Conservation (phyloP, 352 stramenopile species). For the Pythium periplocum region DNA sequence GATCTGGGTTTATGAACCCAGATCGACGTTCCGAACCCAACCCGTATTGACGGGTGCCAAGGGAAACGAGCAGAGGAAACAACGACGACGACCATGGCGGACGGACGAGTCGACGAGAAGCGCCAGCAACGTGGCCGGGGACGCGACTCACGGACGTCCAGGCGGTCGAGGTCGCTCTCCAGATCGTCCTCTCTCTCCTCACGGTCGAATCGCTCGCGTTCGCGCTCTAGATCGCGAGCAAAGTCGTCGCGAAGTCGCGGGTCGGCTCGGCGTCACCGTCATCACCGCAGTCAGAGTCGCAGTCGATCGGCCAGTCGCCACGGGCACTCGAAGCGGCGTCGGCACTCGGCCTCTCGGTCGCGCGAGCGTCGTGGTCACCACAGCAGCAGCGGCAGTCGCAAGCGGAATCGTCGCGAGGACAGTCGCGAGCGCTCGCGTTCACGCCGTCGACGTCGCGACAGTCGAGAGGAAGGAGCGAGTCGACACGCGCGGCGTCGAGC, state of each 20-base stretch:
- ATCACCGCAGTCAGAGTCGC: conserved; percentile 9
- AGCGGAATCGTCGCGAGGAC: conserved; percentile 1
- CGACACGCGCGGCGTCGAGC: conserved; percentile 2
- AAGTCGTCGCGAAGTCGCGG: conserved; percentile 6
- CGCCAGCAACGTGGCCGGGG: conserved; percentile 3
- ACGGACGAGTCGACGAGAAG: not conserved
- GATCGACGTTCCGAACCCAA: too few species aligned
- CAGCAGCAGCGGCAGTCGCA: conserved; percentile 5
- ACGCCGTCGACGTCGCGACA: conserved; percentile 2
- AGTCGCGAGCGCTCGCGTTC: conserved; percentile 15
- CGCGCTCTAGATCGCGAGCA: conserved; percentile 18
- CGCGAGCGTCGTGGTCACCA: conserved; percentile 1
- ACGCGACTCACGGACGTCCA: conserved; percentile 3
- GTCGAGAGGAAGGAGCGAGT: not conserved
- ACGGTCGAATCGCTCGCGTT: conserved; percentile 10
- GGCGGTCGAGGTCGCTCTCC: conserved; percentile 4
- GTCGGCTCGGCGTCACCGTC: conserved; percentile 1
- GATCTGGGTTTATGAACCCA: too few species aligned
- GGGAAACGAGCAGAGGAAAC: not conserved
- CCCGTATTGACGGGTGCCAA: too few species aligned
- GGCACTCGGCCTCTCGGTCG: conserved; percentile 4
- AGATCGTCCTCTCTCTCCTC: conserved; percentile 14
- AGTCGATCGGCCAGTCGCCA: conserved; percentile 15
- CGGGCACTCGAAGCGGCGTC: not conserved
- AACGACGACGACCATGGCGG: conserved; percentile 1